Evolutionary conservation across 2,329 filamentous ascomycete species (phyloP).

Genomic region (Cercospora brassicicola): DNA sequence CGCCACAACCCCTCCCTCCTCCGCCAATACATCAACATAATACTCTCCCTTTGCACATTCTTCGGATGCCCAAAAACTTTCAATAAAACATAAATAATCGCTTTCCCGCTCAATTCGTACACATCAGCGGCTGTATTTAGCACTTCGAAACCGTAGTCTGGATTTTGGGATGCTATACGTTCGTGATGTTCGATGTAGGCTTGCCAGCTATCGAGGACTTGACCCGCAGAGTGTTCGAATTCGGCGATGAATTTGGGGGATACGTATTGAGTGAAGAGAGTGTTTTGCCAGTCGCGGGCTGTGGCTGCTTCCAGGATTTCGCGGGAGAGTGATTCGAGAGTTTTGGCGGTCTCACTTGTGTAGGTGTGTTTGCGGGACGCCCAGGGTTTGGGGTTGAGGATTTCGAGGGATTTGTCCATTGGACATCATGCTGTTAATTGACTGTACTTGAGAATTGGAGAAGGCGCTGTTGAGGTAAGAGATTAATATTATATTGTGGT

Average conservation of each 20-base stretch:
- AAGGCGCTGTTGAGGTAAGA: neutral
- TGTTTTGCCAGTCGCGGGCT: slow-evolving; percentile 12
- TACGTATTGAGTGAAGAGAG: slow-evolving; percentile 9
- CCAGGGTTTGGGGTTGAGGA: slow-evolving; percentile 20
- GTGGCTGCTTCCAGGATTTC: slow-evolving; percentile 15
- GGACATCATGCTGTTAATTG: neutral
- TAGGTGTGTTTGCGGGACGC: slow-evolving; percentile 16
- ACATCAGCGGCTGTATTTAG: slow-evolving; percentile 17
- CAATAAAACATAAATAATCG: slow-evolving; percentile 15
- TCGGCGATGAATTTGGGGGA: slow-evolving; percentile 14
- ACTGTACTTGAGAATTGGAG: neutral
- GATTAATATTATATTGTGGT: neutral
- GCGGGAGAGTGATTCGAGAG: slow-evolving; percentile 8
- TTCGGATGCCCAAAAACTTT: slow-evolving; percentile 18
- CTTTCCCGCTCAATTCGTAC: slow-evolving; percentile 18
- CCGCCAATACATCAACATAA: slow-evolving; percentile 19
- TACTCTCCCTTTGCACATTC: slow-evolving; percentile 20
- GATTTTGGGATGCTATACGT: slow-evolving; percentile 9
- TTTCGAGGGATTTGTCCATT: slow-evolving; percentile 19
- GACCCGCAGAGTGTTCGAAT: slow-evolving; percentile 17
- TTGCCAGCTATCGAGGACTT: slow-evolving; percentile 16
- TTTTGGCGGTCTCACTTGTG: slow-evolving; percentile 11
- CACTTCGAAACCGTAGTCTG: slow-evolving; percentile 19
- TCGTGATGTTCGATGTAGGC: slow-evolving; percentile 15
- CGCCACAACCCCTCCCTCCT: slow-evolving; percentile 13